Percentiles rank a stretch among this genome's conserved stretches.
phyloP scores from a whole-genome alignment of 352 stramenopile species.

The Phytophthora sp. region DNA sequence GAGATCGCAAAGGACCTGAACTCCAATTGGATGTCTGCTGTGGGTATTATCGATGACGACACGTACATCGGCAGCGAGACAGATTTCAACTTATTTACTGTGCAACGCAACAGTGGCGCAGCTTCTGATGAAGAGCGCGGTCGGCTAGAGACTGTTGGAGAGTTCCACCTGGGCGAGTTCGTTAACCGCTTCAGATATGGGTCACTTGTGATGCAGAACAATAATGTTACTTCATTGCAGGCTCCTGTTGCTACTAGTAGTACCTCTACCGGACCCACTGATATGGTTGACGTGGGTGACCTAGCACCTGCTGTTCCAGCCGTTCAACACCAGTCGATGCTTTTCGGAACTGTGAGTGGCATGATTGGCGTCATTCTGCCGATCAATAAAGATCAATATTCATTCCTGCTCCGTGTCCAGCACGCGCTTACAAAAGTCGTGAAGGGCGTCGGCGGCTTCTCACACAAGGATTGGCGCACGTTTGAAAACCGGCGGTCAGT shows the following conservation, averaged over 20 bases:
- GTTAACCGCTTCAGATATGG: conserved; percentile 96
- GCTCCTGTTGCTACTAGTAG: neutral
- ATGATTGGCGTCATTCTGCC: conserved; percentile 94
- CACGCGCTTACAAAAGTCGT: conserved; percentile 90
- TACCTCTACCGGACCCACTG: conserved; percentile 15
- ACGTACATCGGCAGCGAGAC: conserved; percentile 96
- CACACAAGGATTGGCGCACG: conserved; percentile 92
- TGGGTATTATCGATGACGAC: conserved; percentile 94
- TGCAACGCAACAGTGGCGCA: conserved; percentile 93
- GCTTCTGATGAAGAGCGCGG: conserved; percentile 93
- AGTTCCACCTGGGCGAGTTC: conserved; percentile 97
- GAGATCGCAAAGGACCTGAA: conserved; percentile 97
- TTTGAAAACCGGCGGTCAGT: conserved; percentile 91
- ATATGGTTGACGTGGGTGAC: conserved; percentile 63
- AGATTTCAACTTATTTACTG: conserved; percentile 96
- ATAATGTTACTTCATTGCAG: conserved; percentile 21
- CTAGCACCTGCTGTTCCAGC: conserved; percentile 9
- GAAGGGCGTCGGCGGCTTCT: conserved; percentile 92
- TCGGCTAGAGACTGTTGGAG: conserved; percentile 92
- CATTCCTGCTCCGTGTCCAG: conserved; percentile 92
- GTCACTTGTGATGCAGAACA: conserved; percentile 95
- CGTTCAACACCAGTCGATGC: conserved; percentile 58
- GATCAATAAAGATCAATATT: conserved; percentile 91
- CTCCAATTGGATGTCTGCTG: conserved; percentile 95
- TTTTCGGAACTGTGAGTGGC: conserved; percentile 97